These are phyloP conservation scores for Daphne laureola DNA, from an alignment of 441 rosid genomes.

Conservation along the genomic window DNA sequence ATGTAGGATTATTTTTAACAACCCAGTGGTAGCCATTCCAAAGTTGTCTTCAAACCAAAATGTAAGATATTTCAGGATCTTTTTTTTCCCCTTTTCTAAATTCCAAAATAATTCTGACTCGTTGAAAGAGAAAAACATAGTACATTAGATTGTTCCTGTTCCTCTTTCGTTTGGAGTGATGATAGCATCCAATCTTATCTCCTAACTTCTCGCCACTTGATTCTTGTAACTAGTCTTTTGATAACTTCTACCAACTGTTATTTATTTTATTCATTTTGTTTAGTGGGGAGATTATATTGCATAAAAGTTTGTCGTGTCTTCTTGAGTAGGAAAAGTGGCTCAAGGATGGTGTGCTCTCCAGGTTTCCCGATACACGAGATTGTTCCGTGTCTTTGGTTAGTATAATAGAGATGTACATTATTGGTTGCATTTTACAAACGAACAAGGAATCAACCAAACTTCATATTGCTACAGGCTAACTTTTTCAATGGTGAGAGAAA, in stretches of 20 bases:
- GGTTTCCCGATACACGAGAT: conserved; percentile 74
- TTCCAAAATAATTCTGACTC: no score
- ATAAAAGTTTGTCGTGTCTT: conserved; percentile 26
- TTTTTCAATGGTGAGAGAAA: conserved; percentile 61
- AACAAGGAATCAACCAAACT: conserved; percentile 11
- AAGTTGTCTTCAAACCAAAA: no score
- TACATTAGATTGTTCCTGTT: no score
- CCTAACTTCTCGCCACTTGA: no score
- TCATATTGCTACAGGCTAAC: conserved; percentile 38
- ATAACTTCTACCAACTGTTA: conserved; percentile 1
- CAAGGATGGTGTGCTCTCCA: conserved; percentile 67
- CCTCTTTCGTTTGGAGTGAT: no score
- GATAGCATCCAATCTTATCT: no score
- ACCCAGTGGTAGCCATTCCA: no score
- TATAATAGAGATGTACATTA: conserved; percentile 7
- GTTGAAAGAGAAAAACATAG: no score
- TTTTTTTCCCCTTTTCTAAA: no score
- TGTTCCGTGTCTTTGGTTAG: conserved; percentile 83
- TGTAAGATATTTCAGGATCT: no score
- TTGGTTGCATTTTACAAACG: background rate
- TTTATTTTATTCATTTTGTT: background rate
- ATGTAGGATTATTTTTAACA: no score
- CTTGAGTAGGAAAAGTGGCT: conserved; percentile 83
- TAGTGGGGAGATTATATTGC: conserved; percentile 12
- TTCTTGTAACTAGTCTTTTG: background rate